Evolutionary conservation across 2,329 filamentous ascomycete species (phyloP).

Genomic region (Didymella sp.): DNA sequence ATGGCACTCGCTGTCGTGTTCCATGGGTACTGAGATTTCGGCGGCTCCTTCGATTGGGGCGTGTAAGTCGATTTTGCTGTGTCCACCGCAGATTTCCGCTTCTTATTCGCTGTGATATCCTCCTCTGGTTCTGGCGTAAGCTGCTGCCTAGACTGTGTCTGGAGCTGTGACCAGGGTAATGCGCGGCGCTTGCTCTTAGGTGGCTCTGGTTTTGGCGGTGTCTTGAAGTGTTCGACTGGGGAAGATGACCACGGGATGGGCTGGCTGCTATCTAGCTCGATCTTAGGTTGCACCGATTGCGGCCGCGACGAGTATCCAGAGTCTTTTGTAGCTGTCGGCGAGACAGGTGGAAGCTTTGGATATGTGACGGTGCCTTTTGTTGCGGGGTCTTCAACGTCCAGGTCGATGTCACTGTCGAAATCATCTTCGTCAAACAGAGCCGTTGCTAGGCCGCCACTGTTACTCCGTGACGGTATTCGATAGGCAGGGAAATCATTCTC

Average conservation of each 20-base stretch:
- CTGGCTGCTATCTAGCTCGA: constrained; percentile 57
- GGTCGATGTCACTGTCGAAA: constrained; percentile 81
- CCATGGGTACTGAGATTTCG: constrained; percentile 62
- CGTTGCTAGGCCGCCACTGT: constrained; percentile 31
- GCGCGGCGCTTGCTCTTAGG: constrained; percentile 43
- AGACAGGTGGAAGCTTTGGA: constrained; percentile 45
- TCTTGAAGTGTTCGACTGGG: constrained; percentile 56
- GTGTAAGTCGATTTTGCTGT: constrained; percentile 50
- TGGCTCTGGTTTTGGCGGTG: constrained; percentile 33
- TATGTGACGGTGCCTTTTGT: constrained; percentile 55
- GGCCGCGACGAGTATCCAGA: constrained; percentile 29
- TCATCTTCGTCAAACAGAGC: constrained; percentile 75
- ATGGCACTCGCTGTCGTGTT: constrained; percentile 76
- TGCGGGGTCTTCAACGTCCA: constrained; percentile 71
- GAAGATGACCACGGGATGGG: constrained; percentile 77
- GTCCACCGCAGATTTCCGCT: constrained; percentile 43
- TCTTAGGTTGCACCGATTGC: constrained; percentile 33
- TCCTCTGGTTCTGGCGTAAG: constrained; percentile 29
- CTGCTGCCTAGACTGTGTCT: constrained; percentile 37
- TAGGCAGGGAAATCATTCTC: constrained; percentile 33
- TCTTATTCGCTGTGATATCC: constrained; percentile 36
- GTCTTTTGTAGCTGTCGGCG: constrained; percentile 46
- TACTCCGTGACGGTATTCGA: constrained; percentile 24
- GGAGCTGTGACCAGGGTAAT: constrained; percentile 65
- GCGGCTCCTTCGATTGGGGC: constrained; percentile 51